Evolutionary conservation across 108 stramenopile genomes (phyloP), one percentile per base, ranked within the genome.

Genomic region (Craspedostauros australis): DNA sequence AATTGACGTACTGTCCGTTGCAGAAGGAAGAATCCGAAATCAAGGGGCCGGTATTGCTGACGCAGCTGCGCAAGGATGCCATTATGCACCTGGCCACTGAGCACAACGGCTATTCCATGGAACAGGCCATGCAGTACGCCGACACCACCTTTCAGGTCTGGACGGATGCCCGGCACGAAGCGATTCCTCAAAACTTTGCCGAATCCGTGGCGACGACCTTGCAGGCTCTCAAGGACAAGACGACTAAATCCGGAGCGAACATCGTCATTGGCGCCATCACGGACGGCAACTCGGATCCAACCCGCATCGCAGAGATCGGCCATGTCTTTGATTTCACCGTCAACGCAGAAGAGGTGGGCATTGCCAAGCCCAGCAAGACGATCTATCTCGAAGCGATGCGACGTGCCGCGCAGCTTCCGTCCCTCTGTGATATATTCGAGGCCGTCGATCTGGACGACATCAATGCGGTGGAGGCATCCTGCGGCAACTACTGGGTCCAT

Each of bases 241-340:
- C 48, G 5, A 27, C 50, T 11, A 45, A 28, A 20, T 52, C 33
- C 30, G 32, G 41, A 20, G 24, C 61, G 12, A 66, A 53, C 19
- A 54, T 91, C 1, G 62, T 84, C 34, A 69, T 91, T 58, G 85
- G 89, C 18, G 89, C 89, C 30, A 77, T 91, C 26, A 91, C 89
- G 3, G 89, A 91, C 64, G 89, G 89, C 19, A 91, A 91, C 59
- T 91, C 89, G 7, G 72, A 91, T 68, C 89, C 89, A 0, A 41
- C 42, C 12, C 21, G 38, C 16, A 60, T 91, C 0, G 62, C 68
- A 0, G 39, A 39, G 8, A 36, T 91, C 4, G 42, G 44, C 36
- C 37, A 46, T 0, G 59, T 75, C 12, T 91, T 87, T 55, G 80
- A 84, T 63, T 91, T 91, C 53, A 71, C 74, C 18, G 70, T 91